Evolutionary conservation across 225 moss, liverwort and hornwort genomes (phyloP).

Genomic region (Pleurozium schreberi): DNA sequence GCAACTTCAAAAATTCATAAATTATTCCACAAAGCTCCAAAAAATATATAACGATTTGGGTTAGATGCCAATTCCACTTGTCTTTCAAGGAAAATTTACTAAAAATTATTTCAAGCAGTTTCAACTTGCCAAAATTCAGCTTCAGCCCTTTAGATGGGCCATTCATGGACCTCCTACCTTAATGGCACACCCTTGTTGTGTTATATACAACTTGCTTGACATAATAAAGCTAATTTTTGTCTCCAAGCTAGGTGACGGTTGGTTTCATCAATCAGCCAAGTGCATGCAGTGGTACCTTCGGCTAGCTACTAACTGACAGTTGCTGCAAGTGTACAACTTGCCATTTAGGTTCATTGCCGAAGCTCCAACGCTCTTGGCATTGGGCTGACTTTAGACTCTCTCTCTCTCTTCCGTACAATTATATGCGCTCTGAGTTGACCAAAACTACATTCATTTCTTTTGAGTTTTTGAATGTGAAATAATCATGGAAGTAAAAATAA

Average conservation of each 20-base stretch:
- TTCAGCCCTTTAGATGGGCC: too few species aligned
- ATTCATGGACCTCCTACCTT: too few species aligned
- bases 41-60: too few species aligned
- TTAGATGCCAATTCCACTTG: too few species aligned
- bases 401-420: background rate
- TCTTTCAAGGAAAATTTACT: too few species aligned
- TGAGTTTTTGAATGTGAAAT: too few species aligned
- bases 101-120: too few species aligned
- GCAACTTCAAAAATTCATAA: too few species aligned
- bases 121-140: too few species aligned
- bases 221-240: background rate
- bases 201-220: background rate
- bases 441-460: too few species aligned
- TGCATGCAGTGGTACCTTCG: background rate
- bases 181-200: background rate
- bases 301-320: background rate
- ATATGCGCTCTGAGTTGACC: background rate
- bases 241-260: background rate
- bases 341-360: background rate
- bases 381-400: background rate
- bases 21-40: too few species aligned
- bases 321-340: background rate
- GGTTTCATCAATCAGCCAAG: background rate
- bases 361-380: background rate
- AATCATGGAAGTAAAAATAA: too few species aligned